Base-by-base conservation (phyloP, 2,329 filamentous ascomycete species). In the Aspergillus awamori region DNA sequence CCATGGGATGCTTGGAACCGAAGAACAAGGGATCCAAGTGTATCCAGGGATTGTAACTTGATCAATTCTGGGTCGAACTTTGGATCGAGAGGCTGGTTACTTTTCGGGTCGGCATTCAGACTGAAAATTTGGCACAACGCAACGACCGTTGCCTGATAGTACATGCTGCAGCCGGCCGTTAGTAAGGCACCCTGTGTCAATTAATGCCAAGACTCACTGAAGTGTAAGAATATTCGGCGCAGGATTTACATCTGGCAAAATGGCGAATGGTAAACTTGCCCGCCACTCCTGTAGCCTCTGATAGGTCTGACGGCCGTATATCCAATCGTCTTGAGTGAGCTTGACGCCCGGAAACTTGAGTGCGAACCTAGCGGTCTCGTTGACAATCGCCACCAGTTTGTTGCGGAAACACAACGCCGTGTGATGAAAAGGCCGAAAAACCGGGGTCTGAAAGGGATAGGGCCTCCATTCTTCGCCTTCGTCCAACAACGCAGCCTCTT, bases 1-100 rank as follows among this genome's bases (percentile, higher is more conserved):
- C 67, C 67, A 47, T 70, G 66, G 41, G 22, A 56, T 5, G 64
- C 60, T 59, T 66, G 67, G 49, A 62, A 69, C 7, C 67, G 48
- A 7, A 70, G 57, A 7, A 69, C 53, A 28, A 69, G 64, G 1
- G 68, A 67, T 15, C 66, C 67, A 10, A 69, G 58, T 5, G 36
- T 39, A 28, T 69, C 63, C 41, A 69, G 53, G 13, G 66, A 63
- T 2, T 59, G 53, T 13, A 58, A 57, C 26, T 65, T 63, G 10
- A 65, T 54, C 2, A 22, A 24, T 7, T 48, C 36, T 3, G 65
- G 57, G 39, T 67, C 58, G 28, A 67, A 63, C 4, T 47, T 5
- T 3, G 22, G 17, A 33, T 36, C 15, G 3, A 17, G 36, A 38
- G 8, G 39, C 13, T 5, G n/a, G 8, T 6, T 45, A 13, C 4